Evolutionary conservation across 2,329 filamentous ascomycete species (phyloP).

Genomic region (Scedosporium dehoogii): DNA sequence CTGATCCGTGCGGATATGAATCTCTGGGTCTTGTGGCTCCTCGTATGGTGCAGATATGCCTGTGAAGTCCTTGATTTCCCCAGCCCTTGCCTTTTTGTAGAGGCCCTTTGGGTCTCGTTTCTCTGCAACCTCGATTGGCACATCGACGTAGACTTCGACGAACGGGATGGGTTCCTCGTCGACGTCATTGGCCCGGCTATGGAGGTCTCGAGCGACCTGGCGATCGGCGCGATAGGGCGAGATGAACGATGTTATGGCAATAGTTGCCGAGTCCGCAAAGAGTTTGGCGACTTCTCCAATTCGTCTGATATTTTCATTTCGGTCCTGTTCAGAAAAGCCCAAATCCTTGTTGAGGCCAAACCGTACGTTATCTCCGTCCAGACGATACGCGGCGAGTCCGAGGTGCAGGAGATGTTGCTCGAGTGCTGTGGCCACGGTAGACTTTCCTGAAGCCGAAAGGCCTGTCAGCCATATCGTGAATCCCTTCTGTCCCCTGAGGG

Average conservation of each 20-base stretch:
- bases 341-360: slow-evolving; percentile 98
- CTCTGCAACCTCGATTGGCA: slow-evolving; percentile 86
- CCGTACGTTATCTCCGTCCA: slow-evolving; percentile 97
- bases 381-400: slow-evolving; percentile 74
- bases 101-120: slow-evolving; percentile 93
- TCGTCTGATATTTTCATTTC: slow-evolving; percentile 94
- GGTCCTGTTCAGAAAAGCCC: slow-evolving; percentile 84
- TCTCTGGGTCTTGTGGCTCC: slow-evolving; percentile 74
- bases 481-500: slow-evolving; percentile 71
- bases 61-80: slow-evolving; percentile 95
- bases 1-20: slow-evolving; percentile 75
- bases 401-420: slow-evolving; percentile 93
- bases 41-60: slow-evolving; percentile 94
- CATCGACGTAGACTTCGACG: slow-evolving; percentile 87
- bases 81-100: slow-evolving; percentile 92
- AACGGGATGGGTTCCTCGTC: slow-evolving; percentile 67
- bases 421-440: slow-evolving; percentile 89
- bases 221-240: slow-evolving; percentile 87
- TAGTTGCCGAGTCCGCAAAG: slow-evolving; percentile 80
- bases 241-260: slow-evolving; percentile 95
- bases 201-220: slow-evolving; percentile 69
- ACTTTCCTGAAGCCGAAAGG: slow-evolving; percentile 92
- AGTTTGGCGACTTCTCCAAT: slow-evolving; percentile 96
- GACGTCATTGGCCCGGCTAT: slow-evolving; percentile 43
- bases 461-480: slow-evolving; percentile 98